These are phyloP conservation scores for Firmiana major DNA, from an alignment of 345 rosid species.

Conservation along the genomic window DNA sequence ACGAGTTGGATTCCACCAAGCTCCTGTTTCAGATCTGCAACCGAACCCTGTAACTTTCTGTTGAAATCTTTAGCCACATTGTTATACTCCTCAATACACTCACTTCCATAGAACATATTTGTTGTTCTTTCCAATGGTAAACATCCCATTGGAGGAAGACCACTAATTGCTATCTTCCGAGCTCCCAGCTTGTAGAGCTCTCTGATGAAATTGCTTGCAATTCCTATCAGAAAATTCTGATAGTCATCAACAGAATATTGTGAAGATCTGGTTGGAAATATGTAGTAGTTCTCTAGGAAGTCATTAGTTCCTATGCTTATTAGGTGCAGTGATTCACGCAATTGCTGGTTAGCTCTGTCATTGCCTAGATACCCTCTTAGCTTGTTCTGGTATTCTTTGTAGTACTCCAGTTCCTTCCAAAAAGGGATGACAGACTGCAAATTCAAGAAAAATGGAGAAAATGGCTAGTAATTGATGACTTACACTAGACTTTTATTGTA, in stretches of 20 bases:
- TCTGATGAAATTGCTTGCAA: slow-evolving; percentile 49
- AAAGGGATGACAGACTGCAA: slow-evolving; percentile 79
- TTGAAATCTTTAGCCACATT: slow-evolving; percentile 62
- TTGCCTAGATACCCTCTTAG: slow-evolving; percentile 48
- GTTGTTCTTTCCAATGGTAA: slow-evolving; percentile 75
- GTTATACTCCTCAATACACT: slow-evolving; percentile 57
- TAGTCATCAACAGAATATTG: slow-evolving; percentile 44
- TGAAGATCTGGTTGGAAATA: slow-evolving; percentile 35
- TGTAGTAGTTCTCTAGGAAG: slow-evolving; percentile 72
- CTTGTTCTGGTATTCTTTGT: slow-evolving; percentile 56
- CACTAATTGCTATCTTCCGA: slow-evolving; percentile 49
- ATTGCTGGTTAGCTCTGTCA: slow-evolving; percentile 44
- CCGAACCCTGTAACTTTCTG: slow-evolving; percentile 33
- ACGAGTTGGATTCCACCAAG: slow-evolving; percentile 46
- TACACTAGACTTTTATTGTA: background rate
- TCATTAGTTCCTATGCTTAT: slow-evolving; percentile 87
- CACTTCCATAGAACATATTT: slow-evolving; percentile 39
- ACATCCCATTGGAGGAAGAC: slow-evolving; percentile 86
- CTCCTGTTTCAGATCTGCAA: slow-evolving; percentile 35
- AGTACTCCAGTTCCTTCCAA: slow-evolving; percentile 76
- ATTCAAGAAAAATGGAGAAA: background rate
- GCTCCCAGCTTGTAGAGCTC: slow-evolving; percentile 66
- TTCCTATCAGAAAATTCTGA: slow-evolving; percentile 48
- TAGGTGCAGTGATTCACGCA: slow-evolving; percentile 57
- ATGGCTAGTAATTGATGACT: background rate